These are phyloP conservation scores for Pachysolen tannophilus DNA, from an alignment of 805 yeast species.

Conservation along the genomic window DNA sequence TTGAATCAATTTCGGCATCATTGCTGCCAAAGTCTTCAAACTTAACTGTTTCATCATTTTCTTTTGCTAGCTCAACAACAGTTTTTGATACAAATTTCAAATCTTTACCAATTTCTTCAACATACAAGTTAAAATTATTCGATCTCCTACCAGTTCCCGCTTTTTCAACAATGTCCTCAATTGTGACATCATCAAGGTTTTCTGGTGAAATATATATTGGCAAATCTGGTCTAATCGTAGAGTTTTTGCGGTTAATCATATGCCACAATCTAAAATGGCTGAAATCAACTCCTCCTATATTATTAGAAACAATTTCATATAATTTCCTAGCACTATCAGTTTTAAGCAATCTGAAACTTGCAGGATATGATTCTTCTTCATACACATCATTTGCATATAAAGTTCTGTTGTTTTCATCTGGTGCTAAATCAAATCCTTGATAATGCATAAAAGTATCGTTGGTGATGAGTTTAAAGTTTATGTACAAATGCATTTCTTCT, in stretches of 20 bases:
- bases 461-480: conserved; percentile 50
- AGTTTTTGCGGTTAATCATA: conserved; percentile 60
- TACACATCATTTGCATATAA: conserved; percentile 43
- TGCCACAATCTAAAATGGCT: conserved; percentile 50
- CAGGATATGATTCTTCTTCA: conserved; percentile 39
- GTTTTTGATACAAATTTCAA: conserved; percentile 23
- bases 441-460: conserved; percentile 45
- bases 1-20: conserved; percentile 12
- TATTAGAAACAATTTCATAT: conserved; percentile 38
- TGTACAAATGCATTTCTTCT: conserved; percentile 65
- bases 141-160: conserved; percentile 38
- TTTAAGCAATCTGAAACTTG: conserved; percentile 44
- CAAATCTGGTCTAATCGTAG: conserved; percentile 56
- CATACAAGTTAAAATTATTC: conserved; percentile 45
- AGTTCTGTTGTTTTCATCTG: conserved; percentile 41
- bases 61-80: conserved; percentile 5
- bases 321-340: conserved; percentile 45
- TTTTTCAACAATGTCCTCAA: conserved; percentile 44
- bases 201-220: conserved; percentile 24
- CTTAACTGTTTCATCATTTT: conserved; percentile 3
- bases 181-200: conserved; percentile 25
- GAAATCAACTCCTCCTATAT: conserved; percentile 27
- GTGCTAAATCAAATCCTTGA: conserved; percentile 71
- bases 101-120: conserved; percentile 50
- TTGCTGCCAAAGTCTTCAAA: conserved; percentile 10